Conservation (phyloP, 2,329 filamentous ascomycete species). For the Teratosphaeria gauchensis region DNA sequence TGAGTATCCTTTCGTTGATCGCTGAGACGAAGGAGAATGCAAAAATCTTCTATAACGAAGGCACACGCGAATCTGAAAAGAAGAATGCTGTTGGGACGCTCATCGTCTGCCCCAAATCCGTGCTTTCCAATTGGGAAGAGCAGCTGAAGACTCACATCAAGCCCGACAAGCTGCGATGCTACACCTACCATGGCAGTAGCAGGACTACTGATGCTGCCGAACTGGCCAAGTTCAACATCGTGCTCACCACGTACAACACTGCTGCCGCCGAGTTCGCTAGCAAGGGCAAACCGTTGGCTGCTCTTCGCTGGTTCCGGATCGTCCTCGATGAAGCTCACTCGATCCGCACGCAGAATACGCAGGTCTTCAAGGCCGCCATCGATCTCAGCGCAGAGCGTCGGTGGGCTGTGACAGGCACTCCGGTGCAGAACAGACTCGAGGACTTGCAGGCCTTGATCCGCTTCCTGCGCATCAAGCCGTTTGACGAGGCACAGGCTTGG, state of each 20-base stretch:
- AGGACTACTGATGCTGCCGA: constrained; percentile 59
- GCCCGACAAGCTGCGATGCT: constrained; percentile 55
- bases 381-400: constrained; percentile 68
- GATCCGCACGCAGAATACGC: constrained; percentile 75
- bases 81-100: constrained; percentile 70
- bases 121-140: constrained; percentile 87
- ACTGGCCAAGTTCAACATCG: constrained; percentile 66
- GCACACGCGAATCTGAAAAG: constrained; percentile 29
- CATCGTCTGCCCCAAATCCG: constrained; percentile 80
- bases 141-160: constrained; percentile 78
- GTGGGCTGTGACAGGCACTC: constrained; percentile 96
- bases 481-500: constrained; percentile 69
- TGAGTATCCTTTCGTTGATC: constrained; percentile 76
- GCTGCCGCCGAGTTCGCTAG: constrained; percentile 58
- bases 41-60: constrained; percentile 39
- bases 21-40: constrained; percentile 56
- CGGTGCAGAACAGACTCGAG: constrained; percentile 86
- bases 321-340: constrained; percentile 92
- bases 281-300: constrained; percentile 56
- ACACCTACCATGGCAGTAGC: constrained; percentile 77
- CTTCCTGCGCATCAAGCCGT: constrained; percentile 76
- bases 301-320: constrained; percentile 85
- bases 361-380: constrained; percentile 78
- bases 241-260: constrained; percentile 89
- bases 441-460: constrained; percentile 80